phyloP scores from a whole-genome alignment of 441 rosid species.

The Omphalea diandra region DNA sequence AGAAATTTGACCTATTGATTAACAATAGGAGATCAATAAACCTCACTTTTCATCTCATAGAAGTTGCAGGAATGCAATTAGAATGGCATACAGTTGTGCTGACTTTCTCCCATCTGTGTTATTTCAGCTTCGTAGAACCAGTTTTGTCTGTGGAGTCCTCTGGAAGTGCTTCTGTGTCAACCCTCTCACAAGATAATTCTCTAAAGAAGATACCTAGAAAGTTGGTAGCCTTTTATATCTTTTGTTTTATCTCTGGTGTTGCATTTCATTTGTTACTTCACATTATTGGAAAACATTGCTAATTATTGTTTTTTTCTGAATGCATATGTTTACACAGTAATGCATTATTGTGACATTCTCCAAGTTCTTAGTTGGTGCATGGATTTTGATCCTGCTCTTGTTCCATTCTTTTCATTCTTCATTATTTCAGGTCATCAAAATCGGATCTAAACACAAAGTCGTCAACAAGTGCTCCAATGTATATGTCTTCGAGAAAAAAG shows the following conservation, averaged over 20 bases:
- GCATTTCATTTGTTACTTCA: neutral
- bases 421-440: slow-evolving; percentile 47
- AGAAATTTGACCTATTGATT: neutral
- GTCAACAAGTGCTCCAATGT: slow-evolving; percentile 42
- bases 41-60: neutral
- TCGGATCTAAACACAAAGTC: slow-evolving; percentile 42
- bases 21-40: neutral
- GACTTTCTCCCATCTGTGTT: slow-evolving; percentile 5
- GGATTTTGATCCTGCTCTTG: no score
- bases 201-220: slow-evolving; percentile 46
- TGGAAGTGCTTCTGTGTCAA: slow-evolving; percentile 39
- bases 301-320: slow-evolving; percentile 22
- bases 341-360: neutral
- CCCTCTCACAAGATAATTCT: slow-evolving; percentile 40
- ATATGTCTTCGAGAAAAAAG: slow-evolving; percentile 46
- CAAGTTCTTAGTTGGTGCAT: neutral
- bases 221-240: slow-evolving; percentile 38
- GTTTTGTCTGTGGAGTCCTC: slow-evolving; percentile 28
- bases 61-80: neutral
- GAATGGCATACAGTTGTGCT: neutral
- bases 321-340: slow-evolving; percentile 13
- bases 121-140: slow-evolving; percentile 29
- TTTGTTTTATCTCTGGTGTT: slow-evolving; percentile 3
- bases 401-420: neutral
- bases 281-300: slow-evolving; percentile 4